Evolutionary conservation across 2,329 filamentous ascomycete genomes (phyloP), one percentile per base, ranked within the genome.

Genomic region (Tolypocladium guangdongense): DNA sequence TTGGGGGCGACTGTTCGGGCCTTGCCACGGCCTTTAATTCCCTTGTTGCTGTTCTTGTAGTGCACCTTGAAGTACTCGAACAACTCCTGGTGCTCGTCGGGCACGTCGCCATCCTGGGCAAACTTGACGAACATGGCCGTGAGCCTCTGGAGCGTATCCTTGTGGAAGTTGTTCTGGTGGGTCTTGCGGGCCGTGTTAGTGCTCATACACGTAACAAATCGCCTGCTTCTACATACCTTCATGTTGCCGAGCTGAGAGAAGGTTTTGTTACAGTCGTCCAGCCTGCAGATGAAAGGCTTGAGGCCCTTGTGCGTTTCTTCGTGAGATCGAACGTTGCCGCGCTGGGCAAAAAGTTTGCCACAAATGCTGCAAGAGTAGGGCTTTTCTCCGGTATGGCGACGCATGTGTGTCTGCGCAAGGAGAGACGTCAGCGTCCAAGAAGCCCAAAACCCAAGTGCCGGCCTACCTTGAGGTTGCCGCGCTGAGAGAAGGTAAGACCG

Each of bases 31-130:
- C 93, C 93, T 71, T 96, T 97, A 75, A 97, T 96, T 1, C 93
- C 93, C 70, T 96, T 96, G 78, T 97, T 97, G 72, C 87, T 91
- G 72, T 97, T 95, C 75, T 95, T 96, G 78, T 96, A 96, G n/a
- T 96, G 77, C 0, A 78, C 78, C 4, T 84, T 80, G 65, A 97
- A 93, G 71, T 96, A 95, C 60, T 87, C 81, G 75, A 87, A 90
- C 50, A 96, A 75, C 55, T 90, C 85, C 56, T 81, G 84, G 62
- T 96, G 89, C 6, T 72, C 69, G 38, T 84, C 77, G 0, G 79
- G 74, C n/a, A 91, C 60, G 14, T 66, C 58, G 12, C 65, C 81
- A 6, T 76, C 72, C 38, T 86, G 80, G n/a, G 75, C 76, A 52
- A 84, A 78, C 37, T 66, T 76, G 18, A 84, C 80, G 65, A 96